These are phyloP conservation scores for Cryptococcus amylolentus DNA, from an alignment of 1,284 basidiomycete genomes.

Conservation along the genomic window DNA sequence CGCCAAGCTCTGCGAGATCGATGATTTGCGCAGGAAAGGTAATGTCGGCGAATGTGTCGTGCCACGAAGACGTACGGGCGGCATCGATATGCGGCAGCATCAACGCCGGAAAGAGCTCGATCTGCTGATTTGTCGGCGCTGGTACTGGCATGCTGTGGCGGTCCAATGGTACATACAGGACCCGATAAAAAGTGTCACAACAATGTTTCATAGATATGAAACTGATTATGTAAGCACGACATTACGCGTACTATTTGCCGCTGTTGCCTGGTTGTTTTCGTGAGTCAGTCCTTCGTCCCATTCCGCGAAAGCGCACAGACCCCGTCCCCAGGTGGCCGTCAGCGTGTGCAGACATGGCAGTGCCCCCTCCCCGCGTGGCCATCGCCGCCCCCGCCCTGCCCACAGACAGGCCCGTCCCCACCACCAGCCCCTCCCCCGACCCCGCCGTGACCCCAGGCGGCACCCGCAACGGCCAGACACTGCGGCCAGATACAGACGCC, in stretches of 20 bases:
- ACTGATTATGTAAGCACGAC: too few species aligned
- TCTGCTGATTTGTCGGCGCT: neutral
- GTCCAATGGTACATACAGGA: neutral
- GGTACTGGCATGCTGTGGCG: conserved; percentile 20
- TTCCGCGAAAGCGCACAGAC: too few species aligned
- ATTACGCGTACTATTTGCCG: neutral
- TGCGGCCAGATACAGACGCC: neutral
- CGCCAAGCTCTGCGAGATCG: conserved; percentile 71
- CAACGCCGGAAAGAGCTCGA: conserved; percentile 56
- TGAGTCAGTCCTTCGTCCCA: too few species aligned
- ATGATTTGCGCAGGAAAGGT: conserved; percentile 78
- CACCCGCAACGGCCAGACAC: neutral
- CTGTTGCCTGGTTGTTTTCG: neutral
- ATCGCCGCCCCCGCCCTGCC: neutral
- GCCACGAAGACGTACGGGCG: conserved; percentile 87
- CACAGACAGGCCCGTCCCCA: neutral
- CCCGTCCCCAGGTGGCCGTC: too few species aligned
- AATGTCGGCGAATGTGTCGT: conserved; percentile 64
- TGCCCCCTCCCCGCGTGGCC: neutral
- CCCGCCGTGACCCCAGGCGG: neutral
- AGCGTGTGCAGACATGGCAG: neutral
- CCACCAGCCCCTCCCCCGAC: neutral
- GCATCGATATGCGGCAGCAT: conserved; percentile 60
- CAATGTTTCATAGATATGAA: too few species aligned
- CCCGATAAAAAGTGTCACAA: too few species aligned